These are phyloP conservation scores for Aspergillus novoparasiticus DNA, from an alignment of 2,329 filamentous ascomycete species.

Conservation along the genomic window DNA sequence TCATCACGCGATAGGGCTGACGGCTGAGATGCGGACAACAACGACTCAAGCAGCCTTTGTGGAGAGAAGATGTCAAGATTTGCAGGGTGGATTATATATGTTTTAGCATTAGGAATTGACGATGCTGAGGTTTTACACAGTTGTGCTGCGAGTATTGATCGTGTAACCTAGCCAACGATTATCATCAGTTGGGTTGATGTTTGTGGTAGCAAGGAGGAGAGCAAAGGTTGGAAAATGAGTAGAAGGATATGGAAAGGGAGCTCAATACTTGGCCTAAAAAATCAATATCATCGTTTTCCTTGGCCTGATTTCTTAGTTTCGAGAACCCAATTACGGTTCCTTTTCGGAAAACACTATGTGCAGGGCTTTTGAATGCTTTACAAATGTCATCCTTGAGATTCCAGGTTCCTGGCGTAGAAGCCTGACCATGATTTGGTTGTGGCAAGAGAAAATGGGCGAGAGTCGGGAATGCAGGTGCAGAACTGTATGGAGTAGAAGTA, in stretches of 20 bases:
- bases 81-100: slow-evolving; percentile 39
- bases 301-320: slow-evolving; percentile 24
- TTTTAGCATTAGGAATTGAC: slow-evolving; percentile 13
- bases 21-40: slow-evolving; percentile 20
- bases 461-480: slow-evolving; percentile 33
- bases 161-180: background rate
- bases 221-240: background rate
- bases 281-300: slow-evolving; percentile 28
- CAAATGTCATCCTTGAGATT: slow-evolving; percentile 28
- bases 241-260: background rate
- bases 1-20: slow-evolving; percentile 26
- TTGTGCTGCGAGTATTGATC: background rate
- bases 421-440: background rate
- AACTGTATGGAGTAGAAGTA: slow-evolving; percentile 25
- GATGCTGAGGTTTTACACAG: slow-evolving; percentile 9
- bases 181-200: background rate
- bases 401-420: slow-evolving; percentile 22
- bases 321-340: slow-evolving; percentile 39
- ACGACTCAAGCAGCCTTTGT: slow-evolving; percentile 30
- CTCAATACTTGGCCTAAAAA: slow-evolving; percentile 34
- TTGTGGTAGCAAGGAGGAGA: background rate
- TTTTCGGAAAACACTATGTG: slow-evolving; percentile 26
- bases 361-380: slow-evolving; percentile 19
- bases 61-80: slow-evolving; percentile 35
- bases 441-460: slow-evolving; percentile 35